phyloP scores from a whole-genome alignment of 176 grass and related monocot genomes.

The Cenchrus purpureus region DNA sequence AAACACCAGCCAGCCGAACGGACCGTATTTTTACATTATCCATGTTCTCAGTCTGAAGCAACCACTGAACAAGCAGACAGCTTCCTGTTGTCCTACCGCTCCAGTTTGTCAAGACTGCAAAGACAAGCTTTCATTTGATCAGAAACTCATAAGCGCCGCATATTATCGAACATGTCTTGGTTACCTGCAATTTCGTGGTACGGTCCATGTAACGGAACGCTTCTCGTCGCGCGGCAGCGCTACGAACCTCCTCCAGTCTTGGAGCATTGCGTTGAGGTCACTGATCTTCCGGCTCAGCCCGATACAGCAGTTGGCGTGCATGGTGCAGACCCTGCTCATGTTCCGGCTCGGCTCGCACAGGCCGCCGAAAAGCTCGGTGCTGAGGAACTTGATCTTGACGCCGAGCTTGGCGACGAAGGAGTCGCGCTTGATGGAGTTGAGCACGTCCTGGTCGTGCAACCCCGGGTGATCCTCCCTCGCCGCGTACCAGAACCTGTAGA shows the following conservation, averaged over 20 bases:
- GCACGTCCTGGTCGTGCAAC: conserved; percentile 62
- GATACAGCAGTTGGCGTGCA: conserved; percentile 91
- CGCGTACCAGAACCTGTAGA: conserved; percentile 59
- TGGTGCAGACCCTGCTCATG: conserved; percentile 59
- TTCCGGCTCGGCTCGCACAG: conserved; percentile 64
- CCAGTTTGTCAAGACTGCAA: conserved; percentile 41
- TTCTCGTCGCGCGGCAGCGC: conserved; percentile 27
- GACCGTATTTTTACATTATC: neutral
- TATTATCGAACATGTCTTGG: neutral
- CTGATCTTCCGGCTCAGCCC: conserved; percentile 57
- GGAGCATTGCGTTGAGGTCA: conserved; percentile 67
- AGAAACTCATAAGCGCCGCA: neutral
- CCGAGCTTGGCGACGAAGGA: conserved; percentile 45
- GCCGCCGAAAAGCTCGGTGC: conserved; percentile 70
- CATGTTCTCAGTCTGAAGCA: neutral
- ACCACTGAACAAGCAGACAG: neutral
- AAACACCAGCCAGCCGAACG: too few species aligned
- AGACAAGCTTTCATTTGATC: neutral
- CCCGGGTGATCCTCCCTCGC: conserved; percentile 38
- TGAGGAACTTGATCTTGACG: conserved; percentile 60
- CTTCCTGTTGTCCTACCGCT: conserved; percentile 18
- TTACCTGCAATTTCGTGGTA: conserved; percentile 72
- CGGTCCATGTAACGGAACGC: conserved; percentile 46
- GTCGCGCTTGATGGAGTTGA: conserved; percentile 64
- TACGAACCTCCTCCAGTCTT: conserved; percentile 74